A percentile compares a stretch with the other conserved stretches of the same genome.
Conservation (phyloP, 2,329 filamentous ascomycete species). For the Botryosphaeria dothidea region DNA sequence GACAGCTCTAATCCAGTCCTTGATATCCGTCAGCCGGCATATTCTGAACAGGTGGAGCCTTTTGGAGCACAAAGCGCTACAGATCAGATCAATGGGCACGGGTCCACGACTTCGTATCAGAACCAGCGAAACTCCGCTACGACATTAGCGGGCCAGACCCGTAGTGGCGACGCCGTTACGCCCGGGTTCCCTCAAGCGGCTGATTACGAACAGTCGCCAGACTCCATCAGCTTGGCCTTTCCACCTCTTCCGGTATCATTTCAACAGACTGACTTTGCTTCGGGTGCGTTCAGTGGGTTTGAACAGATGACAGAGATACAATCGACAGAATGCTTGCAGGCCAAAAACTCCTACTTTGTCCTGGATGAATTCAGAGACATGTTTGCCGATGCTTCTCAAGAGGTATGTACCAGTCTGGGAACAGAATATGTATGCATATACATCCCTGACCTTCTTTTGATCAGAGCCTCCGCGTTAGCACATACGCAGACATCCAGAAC, state of each 20-base stretch:
- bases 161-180: too few species aligned
- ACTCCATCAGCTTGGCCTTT: conserved; percentile 33
- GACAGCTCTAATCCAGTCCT: conserved; percentile 23
- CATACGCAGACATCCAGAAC: neutral
- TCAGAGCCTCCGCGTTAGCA: neutral
- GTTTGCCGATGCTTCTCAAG: neutral
- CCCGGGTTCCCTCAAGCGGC: conserved; percentile 1
- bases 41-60: conserved; percentile 29
- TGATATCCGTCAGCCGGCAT: conserved; percentile 38
- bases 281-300: conserved; percentile 19
- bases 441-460: neutral
- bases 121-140: neutral
- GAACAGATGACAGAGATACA: conserved; percentile 5
- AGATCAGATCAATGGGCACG: neutral
- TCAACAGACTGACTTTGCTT: conserved; percentile 22
- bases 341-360: neutral
- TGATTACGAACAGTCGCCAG: conserved; percentile 23
- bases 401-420: neutral
- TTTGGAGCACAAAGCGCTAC: neutral
- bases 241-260: conserved; percentile 36
- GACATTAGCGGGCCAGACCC: neutral
- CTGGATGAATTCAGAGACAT: neutral
- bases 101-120: neutral
- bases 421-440: neutral
- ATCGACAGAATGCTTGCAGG: neutral